phyloP scores from a whole-genome alignment of 352 stramenopile genomes.

The Elongisporangium undulatum region DNA sequence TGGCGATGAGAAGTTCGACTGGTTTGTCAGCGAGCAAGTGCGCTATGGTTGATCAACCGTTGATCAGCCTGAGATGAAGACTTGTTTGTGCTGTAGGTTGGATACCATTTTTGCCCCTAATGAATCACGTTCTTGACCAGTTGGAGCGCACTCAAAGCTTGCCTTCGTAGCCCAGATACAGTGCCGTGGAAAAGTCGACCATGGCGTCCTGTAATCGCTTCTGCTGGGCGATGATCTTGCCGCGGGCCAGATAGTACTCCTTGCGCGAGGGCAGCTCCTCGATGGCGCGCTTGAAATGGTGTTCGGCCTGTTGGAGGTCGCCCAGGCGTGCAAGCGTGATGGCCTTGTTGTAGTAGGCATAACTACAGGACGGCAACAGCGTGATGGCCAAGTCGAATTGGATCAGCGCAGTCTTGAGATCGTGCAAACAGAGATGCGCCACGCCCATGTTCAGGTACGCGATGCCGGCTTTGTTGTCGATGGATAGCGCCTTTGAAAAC shows the following conservation, averaged over 20 bases:
- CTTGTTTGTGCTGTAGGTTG: neutral
- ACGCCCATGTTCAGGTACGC: constrained; percentile 61
- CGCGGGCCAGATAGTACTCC: constrained; percentile 62
- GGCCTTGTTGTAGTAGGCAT: constrained; percentile 64
- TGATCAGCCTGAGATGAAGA: neutral
- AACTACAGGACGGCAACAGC: constrained; percentile 53
- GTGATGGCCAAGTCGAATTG: constrained; percentile 52
- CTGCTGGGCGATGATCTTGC: constrained; percentile 65
- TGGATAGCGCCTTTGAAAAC: constrained; percentile 37
- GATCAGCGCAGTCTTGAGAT: constrained; percentile 22
- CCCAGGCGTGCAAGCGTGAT: constrained; percentile 37
- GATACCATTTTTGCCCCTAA: neutral
- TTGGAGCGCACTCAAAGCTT: constrained; percentile 48
- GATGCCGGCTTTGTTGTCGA: constrained; percentile 48
- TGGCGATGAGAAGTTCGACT: constrained; percentile 65
- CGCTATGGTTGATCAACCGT: constrained; percentile 38
- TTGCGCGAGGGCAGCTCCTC: constrained; percentile 58
- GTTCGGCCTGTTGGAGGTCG: constrained; percentile 33
- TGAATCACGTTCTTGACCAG: neutral
- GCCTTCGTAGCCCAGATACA: constrained; percentile 67
- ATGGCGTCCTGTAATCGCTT: constrained; percentile 76
- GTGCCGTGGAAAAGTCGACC: constrained; percentile 72
- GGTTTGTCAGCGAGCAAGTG: constrained; percentile 59
- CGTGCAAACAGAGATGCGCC: constrained; percentile 28
- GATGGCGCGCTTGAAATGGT: constrained; percentile 63